Evolutionary conservation across 2,329 filamentous ascomycete genomes (phyloP), one percentile per base, ranked within the genome.

Genomic region (Monilinia aucupariae): DNA sequence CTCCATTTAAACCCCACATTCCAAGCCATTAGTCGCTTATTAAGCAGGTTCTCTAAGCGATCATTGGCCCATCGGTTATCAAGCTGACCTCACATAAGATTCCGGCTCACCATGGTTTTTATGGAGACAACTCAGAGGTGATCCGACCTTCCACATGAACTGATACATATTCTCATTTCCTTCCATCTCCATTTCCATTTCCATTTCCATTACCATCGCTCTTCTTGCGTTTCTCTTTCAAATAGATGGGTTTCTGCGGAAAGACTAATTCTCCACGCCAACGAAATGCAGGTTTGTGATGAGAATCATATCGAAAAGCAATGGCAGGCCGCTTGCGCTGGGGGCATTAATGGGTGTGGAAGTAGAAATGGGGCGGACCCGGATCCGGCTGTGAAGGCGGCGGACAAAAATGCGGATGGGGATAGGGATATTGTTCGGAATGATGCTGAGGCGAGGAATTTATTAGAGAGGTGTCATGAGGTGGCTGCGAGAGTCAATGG

Each of bases 401-500:
- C 5, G 13, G 25, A 22, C 22, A 22, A 17, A 15, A 6, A 39
- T 27, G 30, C 9, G 5, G 9, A 20, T 25, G 54, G 0, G 1
- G 4, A 37, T 20, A 1, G 0, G 1, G 4, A 37, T 20, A 1
- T 2, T 0, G 2, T 12, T 15, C 30, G 6, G 12, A 7, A 51
- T n/a, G n/a, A 13, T 4, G n/a, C 25, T 43, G 43, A 20, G 13
- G 32, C n/a, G 37, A 9, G 22, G 8, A 41, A 22, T 34, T 15
- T 64, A 15, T 4, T 39, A 17, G 58, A 56, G 30, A 64, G 72
- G 25, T 74, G 72, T 62, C 61, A 61, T 37, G 61, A 64, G 41
- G 62, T 74, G 34, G 69, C 69, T 15, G 62, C 47, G 20, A 64
- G 64, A 43, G 64, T 75, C 37, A 68, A 71, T 65, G 64, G 64